Evolutionary conservation across 805 yeast species (phyloP).

Genomic region (Myxozyma sirexii): DNA sequence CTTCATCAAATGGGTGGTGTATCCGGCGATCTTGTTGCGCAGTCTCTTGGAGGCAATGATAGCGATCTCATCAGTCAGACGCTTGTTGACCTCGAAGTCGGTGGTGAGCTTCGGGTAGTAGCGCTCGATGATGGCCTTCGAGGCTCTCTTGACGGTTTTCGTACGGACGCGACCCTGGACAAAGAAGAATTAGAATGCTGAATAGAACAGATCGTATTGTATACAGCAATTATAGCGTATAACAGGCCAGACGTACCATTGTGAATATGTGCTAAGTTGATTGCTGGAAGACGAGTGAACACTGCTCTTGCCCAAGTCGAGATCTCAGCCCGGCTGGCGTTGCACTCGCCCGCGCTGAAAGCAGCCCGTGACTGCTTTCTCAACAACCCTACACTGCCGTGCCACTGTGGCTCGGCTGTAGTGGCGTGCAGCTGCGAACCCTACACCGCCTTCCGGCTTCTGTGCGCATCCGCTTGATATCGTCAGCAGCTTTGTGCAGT

Average conservation of each 20-base stretch:
- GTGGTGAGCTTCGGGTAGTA: constrained; percentile 99
- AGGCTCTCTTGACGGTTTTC: constrained; percentile 99
- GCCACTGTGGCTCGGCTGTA: background rate
- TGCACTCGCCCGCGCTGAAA: background rate
- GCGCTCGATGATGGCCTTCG: constrained; percentile 98
- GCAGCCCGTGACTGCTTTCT: constrained; percentile 14
- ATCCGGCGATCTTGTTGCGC: constrained; percentile 99
- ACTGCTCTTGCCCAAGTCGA: constrained; percentile 3
- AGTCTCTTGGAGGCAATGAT: constrained; percentile 99
- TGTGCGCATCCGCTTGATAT: background rate
- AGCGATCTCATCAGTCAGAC: constrained; percentile 97
- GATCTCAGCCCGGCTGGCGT: background rate
- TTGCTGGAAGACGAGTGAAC: constrained; percentile 1
- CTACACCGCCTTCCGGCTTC: too few species aligned
- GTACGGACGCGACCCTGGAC: constrained; percentile 99
- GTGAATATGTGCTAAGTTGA: constrained; percentile 1
- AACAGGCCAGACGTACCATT: constrained; percentile 15
- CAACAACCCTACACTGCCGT: constrained; percentile 5
- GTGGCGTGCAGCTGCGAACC: background rate
- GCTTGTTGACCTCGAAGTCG: constrained; percentile 99
- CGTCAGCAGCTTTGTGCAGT: too few species aligned
- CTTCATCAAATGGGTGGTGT: constrained; percentile 99
- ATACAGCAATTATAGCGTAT: too few species aligned
- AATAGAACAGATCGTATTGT: too few species aligned
- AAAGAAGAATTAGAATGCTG: too few species aligned